These are phyloP conservation scores for Dendrobium officinale DNA, from an alignment of 106 monocot species.

Conservation along the genomic window DNA sequence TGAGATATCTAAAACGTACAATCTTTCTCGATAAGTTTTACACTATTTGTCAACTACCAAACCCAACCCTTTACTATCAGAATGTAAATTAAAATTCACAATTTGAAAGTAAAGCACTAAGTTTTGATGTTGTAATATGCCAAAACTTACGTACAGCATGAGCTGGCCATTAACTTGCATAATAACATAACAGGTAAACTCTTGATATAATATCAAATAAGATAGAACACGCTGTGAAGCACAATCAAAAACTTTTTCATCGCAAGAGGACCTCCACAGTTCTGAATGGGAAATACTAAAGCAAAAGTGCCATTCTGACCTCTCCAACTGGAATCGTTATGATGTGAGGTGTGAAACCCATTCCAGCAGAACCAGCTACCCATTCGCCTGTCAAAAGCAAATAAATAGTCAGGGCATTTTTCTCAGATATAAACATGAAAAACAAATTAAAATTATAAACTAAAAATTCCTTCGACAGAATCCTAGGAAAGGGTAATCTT, in stretches of 20 bases:
- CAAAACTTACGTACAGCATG: background rate
- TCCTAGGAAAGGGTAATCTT: background rate
- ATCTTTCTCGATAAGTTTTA: too few relatives aligned
- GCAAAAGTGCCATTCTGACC: conserved; percentile 21
- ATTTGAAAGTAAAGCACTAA: background rate
- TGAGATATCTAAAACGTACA: too few relatives aligned
- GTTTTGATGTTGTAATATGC: background rate
- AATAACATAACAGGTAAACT: background rate
- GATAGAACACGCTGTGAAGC: background rate
- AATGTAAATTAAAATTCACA: background rate
- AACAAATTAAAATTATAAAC: background rate
- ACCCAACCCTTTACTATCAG: background rate
- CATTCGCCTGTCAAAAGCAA: conserved; percentile 50
- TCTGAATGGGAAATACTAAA: background rate
- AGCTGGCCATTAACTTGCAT: background rate
- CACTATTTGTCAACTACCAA: too few relatives aligned
- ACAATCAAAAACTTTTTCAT: background rate
- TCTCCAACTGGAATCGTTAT: conserved; percentile 64
- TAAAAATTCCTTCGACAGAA: background rate
- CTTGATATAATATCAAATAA: background rate
- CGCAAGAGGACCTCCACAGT: background rate
- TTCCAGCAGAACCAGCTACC: conserved; percentile 67
- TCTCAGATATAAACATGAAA: background rate
- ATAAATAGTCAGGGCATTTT: background rate
- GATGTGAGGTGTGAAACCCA: conserved; percentile 75